Base-by-base conservation (phyloP, 345 rosid genomes). In the Euphorbia lathyris region DNA sequence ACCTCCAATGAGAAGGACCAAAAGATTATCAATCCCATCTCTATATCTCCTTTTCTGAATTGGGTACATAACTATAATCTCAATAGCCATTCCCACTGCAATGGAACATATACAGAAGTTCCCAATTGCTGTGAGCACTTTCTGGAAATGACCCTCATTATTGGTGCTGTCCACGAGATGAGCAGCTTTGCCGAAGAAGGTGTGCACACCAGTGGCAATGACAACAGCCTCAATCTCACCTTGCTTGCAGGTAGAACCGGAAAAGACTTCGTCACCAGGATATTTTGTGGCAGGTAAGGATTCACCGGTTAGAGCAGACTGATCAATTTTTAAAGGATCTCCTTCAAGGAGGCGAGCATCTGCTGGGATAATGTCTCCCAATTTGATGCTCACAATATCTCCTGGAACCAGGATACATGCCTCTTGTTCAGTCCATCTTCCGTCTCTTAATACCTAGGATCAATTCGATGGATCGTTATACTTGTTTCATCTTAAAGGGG, bases 131-230 rank as follows among this genome's bases (percentile, higher is more conserved):
- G 90, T 90, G 83, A 90, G 73, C 47, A 90, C 93, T 83, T 88
- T 85, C 66, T 90, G 97, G 86, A 90, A 90, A 65, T 90, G 97
- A 1, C 93, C 97, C 61, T 78, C 87, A 76, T 86, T 86, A 70
- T 86, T 82, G 70, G 97, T 90, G 79, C 81, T 90, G 76, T 88
- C 93, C 1, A 90, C 92, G 14, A 90, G 93, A 72, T 90, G 97
- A 72, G 97, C 97, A 45, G 97, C 97, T 83, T 90, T 90, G 9
- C 97, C 97, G 22, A 90, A 90, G 84, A 90, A 90, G 55, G 92
- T 85, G 60, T 88, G 93, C 55, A 90, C 92, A 43, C 97, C 97
- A 13, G 97, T 90, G 56, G 94, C 94, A 51, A 88, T 88, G 2
- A 90, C 97, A 68, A 90, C 81, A 47, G 97, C 97, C 77, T 90